Percentiles rank a stretch among this genome's conserved stretches.
Evolutionary conservation across 768 basidiomycete genomes (phyloP).

Genomic region (Rhizopogon vesiculosus): DNA sequence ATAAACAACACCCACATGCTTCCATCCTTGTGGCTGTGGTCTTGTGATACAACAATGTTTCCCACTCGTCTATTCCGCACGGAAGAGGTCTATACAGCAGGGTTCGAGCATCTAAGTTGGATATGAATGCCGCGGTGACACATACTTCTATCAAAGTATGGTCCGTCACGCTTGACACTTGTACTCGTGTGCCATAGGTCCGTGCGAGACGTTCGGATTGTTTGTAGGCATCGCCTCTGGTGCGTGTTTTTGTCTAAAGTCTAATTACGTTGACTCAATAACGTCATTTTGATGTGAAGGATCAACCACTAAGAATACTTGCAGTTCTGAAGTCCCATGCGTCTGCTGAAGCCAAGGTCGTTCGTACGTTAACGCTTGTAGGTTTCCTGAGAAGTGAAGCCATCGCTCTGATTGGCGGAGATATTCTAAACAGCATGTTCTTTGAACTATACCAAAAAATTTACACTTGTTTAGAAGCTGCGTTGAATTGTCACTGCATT

Average conservation of each 20-base stretch:
- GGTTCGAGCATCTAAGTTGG: background rate
- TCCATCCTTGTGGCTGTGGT: background rate
- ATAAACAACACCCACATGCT: background rate
- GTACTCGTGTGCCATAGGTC: conserved; percentile 1
- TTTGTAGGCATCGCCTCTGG: conserved; percentile 17
- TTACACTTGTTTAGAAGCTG: no score
- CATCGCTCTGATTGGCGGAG: background rate
- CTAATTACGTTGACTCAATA: conserved; percentile 30
- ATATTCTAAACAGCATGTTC: background rate
- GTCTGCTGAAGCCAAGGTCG: background rate
- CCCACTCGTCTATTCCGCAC: background rate
- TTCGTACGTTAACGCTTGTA: background rate
- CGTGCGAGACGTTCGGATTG: conserved; percentile 13
- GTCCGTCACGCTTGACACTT: conserved; percentile 14
- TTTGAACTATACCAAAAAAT: background rate
- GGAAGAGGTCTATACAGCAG: background rate
- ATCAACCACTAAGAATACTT: background rate
- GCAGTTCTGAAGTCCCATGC: background rate
- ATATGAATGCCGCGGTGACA: conserved; percentile 29
- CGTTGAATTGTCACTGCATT: no score
- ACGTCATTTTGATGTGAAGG: conserved; percentile 26
- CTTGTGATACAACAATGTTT: background rate
- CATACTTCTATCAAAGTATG: conserved; percentile 14
- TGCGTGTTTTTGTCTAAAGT: conserved; percentile 32
- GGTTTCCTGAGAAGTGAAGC: background rate